Base-by-base conservation (phyloP, 306 rosid species). In the Rubus parviflorus region DNA sequence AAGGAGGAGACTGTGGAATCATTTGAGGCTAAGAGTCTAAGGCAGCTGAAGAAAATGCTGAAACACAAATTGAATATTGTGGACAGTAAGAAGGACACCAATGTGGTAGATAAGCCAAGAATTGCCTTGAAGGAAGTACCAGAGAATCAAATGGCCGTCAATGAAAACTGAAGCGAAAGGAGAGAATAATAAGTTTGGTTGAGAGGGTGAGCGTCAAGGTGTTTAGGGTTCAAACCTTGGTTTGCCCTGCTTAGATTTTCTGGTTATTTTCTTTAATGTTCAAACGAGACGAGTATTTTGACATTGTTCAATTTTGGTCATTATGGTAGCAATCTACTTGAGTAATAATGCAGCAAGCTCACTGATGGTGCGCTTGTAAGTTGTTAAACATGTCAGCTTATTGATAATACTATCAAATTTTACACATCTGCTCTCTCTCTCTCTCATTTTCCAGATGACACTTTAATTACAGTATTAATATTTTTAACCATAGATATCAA, bases 71-170 rank as follows among this genome's bases (percentile, higher is more conserved):
- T 83, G 6, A 58, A 53, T 4, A 64, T 80, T 10, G 82, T 8
- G 30, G 75, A 70, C 8, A 81, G 30, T 16, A 81, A 78, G 11
- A 30, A 45, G 43, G 47, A 5, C 14, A 45, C 49, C 8, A 14
- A 65, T 58, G 77, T 53, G 40, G 86, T 37, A 48, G 89, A 75
- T 82, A 82, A 65, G 81, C 74, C 82, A 69, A 91, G 98, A 84
- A 83, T 85, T 22, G 96, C 97, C n/a, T 77, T 94, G 80, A 92
- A 89, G 80, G 81, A 80, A 47, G 78, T 94, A 73, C 87, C 85
- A 63, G 90, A 82, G 81, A 94, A 91, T 85, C 70, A 16, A 56
- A 78, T 87, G 79, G 41, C 70, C 61, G 76, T 3, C 49, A 60
- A 20, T 20, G 83, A 8, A 52, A 76, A 45, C 49, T 79, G 83